Evolutionary conservation across 1,284 basidiomycete species (phyloP).

Genomic region (Hypsizygus ulmarius): DNA sequence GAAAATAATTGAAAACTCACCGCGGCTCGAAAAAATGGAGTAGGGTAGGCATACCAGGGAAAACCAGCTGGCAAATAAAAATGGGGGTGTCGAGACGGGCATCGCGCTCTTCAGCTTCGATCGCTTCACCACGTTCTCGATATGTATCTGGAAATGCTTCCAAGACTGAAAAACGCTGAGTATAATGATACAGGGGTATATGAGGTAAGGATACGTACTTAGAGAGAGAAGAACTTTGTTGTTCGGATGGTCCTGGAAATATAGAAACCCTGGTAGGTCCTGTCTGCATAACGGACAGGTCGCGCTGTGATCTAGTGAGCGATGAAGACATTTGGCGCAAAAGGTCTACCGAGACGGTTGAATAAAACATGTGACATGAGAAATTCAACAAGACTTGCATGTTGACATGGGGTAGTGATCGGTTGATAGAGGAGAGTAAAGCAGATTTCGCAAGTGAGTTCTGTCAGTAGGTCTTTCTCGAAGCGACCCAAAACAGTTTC

Average conservation of each 20-base stretch:
- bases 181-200: conserved; percentile 3
- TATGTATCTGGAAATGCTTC: conserved; percentile 58
- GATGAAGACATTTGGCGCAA: conserved; percentile 84
- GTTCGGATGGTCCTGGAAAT: conserved; percentile 74
- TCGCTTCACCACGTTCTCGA: conserved; percentile 47
- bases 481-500: conserved; percentile 38
- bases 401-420: conserved; percentile 91
- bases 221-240: conserved; percentile 72
- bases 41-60: conserved; percentile 87
- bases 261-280: conserved; percentile 71
- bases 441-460: conserved; percentile 91
- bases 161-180: conserved; percentile 45
- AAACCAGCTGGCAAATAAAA: conserved; percentile 87
- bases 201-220: conserved; percentile 44
- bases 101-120: conserved; percentile 76
- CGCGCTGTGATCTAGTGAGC: conserved; percentile 82
- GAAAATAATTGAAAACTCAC: conserved; percentile 25
- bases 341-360: conserved; percentile 63
- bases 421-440: conserved; percentile 82
- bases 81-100: conserved; percentile 84
- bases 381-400: conserved; percentile 52
- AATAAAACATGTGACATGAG: conserved; percentile 14
- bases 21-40: conserved; percentile 93
- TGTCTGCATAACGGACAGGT: conserved; percentile 86
- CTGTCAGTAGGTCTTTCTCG: conserved; percentile 68